Conservation (phyloP, 139 green algal genomes). For the Coelastrella sp. region DNA sequence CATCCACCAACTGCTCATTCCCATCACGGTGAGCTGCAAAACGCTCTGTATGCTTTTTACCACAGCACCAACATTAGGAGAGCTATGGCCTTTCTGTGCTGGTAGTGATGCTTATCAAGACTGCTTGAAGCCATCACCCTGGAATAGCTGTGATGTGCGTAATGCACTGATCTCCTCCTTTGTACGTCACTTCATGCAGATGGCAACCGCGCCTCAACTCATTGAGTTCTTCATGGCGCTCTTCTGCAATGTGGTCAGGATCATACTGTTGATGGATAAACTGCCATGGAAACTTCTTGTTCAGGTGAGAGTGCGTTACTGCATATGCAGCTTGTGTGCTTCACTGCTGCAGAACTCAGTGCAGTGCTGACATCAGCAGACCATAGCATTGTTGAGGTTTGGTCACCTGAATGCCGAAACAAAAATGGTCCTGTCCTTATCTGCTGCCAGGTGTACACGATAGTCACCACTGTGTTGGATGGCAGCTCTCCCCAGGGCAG, state of each 20-base stretch:
- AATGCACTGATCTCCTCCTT: no score
- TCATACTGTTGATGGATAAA: constrained; percentile 36
- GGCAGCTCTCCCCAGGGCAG: constrained; percentile 16
- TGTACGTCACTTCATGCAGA: neutral
- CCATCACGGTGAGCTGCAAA: constrained; percentile 33
- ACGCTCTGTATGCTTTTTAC: no score
- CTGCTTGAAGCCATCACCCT: no score
- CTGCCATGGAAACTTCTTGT: constrained; percentile 38
- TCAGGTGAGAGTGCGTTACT: neutral
- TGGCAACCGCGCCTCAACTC: constrained; percentile 31
- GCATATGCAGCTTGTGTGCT: neutral
- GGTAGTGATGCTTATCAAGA: no score
- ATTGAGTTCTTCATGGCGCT: constrained; percentile 47
- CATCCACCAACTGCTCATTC: constrained; percentile 43
- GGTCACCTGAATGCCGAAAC: no score
- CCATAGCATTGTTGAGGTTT: no score
- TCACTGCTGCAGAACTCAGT: no score
- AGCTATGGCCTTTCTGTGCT: no score
- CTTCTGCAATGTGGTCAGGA: constrained; percentile 32
- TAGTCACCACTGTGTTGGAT: constrained; percentile 7
- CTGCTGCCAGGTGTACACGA: constrained; percentile 54
- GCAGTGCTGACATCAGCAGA: no score
- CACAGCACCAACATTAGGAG: no score
- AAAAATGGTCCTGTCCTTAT: neutral
- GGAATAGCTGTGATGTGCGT: no score